phyloP scores from a whole-genome alignment of 1,139 yeast species.

The Kodamaea derodonti region DNA sequence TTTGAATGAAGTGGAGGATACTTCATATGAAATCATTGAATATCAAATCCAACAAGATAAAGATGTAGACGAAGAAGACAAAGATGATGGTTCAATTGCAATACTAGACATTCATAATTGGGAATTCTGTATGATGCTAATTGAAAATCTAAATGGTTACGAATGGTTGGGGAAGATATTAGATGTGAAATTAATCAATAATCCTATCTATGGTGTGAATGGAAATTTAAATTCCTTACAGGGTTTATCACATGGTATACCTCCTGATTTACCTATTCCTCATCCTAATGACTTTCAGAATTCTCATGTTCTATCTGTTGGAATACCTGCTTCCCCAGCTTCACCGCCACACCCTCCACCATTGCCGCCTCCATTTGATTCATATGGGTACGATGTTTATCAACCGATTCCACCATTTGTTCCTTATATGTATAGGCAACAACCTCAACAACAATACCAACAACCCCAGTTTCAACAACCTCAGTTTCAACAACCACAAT shows the following conservation, averaged over 20 bases:
- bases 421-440: background rate
- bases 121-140: constrained; percentile 12
- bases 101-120: constrained; percentile 16
- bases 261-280: background rate
- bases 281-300: background rate
- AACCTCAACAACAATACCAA: background rate
- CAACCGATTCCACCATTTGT: constrained; percentile 7
- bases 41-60: constrained; percentile 4
- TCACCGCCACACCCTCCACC: constrained; percentile 4
- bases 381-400: constrained; percentile 1
- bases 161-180: constrained; percentile 20
- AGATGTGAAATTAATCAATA: constrained; percentile 13
- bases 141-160: constrained; percentile 24
- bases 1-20: constrained; percentile 5
- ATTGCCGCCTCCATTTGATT: constrained; percentile 2
- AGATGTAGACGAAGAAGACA: background rate
- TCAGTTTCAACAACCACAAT: background rate
- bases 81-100: constrained; percentile 5
- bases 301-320: background rate
- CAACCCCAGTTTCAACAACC: background rate
- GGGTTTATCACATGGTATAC: background rate
- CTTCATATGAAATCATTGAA: constrained; percentile 4
- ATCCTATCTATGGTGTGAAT: background rate
- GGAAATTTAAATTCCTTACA: background rate
- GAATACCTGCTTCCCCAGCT: constrained; percentile 1